phyloP scores from a whole-genome alignment of 1,139 yeast species.

The Magnusiomyces ingens region DNA sequence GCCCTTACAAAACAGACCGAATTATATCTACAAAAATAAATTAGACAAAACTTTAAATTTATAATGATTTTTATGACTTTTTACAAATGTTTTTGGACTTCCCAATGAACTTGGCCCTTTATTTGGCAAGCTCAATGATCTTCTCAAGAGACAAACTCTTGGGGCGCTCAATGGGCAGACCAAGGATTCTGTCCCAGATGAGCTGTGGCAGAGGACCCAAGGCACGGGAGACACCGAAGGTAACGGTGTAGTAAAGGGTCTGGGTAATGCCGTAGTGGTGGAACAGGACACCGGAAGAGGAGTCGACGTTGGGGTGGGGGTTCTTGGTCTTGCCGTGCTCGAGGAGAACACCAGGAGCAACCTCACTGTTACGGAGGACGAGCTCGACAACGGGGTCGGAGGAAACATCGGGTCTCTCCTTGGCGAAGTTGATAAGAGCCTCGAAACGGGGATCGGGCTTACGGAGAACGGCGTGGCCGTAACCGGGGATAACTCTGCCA shows the following conservation, averaged over 20 bases:
- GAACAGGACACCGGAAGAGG: slow-evolving; percentile 93
- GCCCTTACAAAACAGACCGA: neutral
- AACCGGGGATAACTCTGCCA: slow-evolving; percentile 96
- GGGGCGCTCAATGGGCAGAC: slow-evolving; percentile 96
- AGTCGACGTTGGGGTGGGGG: slow-evolving; percentile 99
- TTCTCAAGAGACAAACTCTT: slow-evolving; percentile 74
- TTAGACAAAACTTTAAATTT: neutral
- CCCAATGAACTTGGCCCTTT: slow-evolving; percentile 8
- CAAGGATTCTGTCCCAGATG: slow-evolving; percentile 93
- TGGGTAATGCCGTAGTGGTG: slow-evolving; percentile 96
- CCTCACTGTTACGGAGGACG: slow-evolving; percentile 85
- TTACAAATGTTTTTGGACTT: neutral
- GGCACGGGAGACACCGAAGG: slow-evolving; percentile 97
- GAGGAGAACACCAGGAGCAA: slow-evolving; percentile 91
- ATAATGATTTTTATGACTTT: neutral
- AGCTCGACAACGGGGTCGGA: slow-evolving; percentile 56
- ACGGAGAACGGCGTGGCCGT: slow-evolving; percentile 95
- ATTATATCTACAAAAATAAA: neutral
- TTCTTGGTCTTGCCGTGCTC: slow-evolving; percentile 98
- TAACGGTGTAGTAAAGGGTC: slow-evolving; percentile 93
- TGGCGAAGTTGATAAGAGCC: slow-evolving; percentile 93
- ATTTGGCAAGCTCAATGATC: slow-evolving; percentile 28
- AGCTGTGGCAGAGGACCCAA: slow-evolving; percentile 96
- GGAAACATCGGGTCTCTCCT: slow-evolving; percentile 30
- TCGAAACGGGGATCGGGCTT: slow-evolving; percentile 97